Base-by-base conservation (phyloP, 2,329 filamentous ascomycete species). In the Curvularia eragrostidis region DNA sequence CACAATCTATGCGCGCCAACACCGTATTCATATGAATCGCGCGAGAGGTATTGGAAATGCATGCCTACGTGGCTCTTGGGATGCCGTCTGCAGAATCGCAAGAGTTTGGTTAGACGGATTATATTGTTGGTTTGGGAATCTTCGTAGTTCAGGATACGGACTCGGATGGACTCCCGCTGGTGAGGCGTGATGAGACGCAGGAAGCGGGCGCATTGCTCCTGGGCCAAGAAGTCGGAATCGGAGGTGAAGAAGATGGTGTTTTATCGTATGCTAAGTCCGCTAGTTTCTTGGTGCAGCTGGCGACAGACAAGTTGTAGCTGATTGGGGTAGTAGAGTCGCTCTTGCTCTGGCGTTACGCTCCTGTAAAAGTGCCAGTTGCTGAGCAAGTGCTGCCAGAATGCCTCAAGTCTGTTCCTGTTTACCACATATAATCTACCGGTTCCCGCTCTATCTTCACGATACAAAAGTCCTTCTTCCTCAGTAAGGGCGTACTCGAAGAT, bases 401-500 rank as follows among this genome's bases (percentile, higher is more conserved):
- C n/a, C 18, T 21, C 38, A 41, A 21, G 10, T 10, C 23, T 18
- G 3, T 41, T 10, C 8, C 5, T 5, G n/a, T 41, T 21, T 21
- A 18, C 19, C 3, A 39, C n/a, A 24, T 8, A 32, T 0, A 53
- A 13, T 18, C 51, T 21, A 8, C 42, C 42, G 2, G 32, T 26
- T 18, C 23, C 18, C 3, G 13, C 1, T 12, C n/a, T 10, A 26
- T 38, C 13, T 18, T 24, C 8, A 3, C 28, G 6, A 15, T 32
- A 48, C 1, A 3, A 15, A 23, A 53, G 5, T 12, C 48, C 48
- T 0, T 49, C 42, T 21, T 47, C 42, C 12, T 54, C 46, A 21
- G 50, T 42, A 21, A 58, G 30, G 10, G 26, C 44, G 32, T 39
- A 50, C 18, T 49, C 50, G 32, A 46, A 50, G 39, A 58, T 47